A percentile compares a stretch with the other conserved stretches of the same genome.
phyloP scores from a whole-genome alignment of 2,329 filamentous ascomycete genomes.

The Pseudogymnoascus sp. region DNA sequence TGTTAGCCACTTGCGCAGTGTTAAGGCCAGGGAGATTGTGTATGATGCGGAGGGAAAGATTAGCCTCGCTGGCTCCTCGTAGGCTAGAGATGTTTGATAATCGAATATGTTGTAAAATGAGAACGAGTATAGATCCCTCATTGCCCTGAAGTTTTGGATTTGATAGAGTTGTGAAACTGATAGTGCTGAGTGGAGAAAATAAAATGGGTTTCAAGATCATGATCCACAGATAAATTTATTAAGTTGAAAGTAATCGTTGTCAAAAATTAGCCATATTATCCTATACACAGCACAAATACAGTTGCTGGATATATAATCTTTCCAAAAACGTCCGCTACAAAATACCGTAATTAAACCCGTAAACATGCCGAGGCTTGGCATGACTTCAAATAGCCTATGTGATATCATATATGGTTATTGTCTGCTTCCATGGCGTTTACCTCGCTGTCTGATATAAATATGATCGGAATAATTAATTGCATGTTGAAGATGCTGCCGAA shows the following conservation, averaged over 20 bases:
- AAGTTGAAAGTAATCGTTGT: neutral
- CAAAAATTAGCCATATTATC: neutral
- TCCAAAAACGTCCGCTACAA: neutral
- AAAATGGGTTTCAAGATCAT: neutral
- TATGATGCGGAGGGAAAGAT: conserved; percentile 1
- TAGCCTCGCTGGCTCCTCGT: neutral
- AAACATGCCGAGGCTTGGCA: neutral
- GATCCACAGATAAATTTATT: neutral
- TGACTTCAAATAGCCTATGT: neutral
- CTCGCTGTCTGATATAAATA: neutral
- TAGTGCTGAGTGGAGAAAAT: too few relatives aligned
- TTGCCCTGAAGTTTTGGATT: neutral
- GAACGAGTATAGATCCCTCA: neutral
- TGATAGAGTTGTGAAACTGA: too few relatives aligned
- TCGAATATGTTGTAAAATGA: neutral
- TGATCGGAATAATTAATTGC: neutral
- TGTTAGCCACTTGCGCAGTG: conserved; percentile 63
- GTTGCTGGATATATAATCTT: neutral
- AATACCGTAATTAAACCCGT: neutral
- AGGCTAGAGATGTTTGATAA: neutral
- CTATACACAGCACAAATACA: neutral
- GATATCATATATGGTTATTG: neutral
- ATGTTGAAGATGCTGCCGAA: neutral
- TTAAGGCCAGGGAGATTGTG: conserved; percentile 41
- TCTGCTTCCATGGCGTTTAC: neutral